These are phyloP conservation scores for Pseudocercospora cruenta DNA, from an alignment of 2,329 filamentous ascomycete species.

Conservation along the genomic window DNA sequence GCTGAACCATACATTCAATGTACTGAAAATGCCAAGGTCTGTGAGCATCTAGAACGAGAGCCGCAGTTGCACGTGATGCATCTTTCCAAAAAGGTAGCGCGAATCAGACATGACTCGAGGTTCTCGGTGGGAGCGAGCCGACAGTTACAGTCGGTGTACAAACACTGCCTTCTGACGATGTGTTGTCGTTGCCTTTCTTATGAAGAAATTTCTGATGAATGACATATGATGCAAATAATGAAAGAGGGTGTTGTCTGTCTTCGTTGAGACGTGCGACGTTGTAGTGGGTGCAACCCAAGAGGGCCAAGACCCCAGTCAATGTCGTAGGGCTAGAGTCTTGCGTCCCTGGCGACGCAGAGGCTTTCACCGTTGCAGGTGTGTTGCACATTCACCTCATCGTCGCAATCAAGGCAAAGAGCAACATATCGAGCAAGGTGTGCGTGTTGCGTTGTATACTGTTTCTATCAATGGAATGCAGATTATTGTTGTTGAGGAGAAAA, in stretches of 20 bases:
- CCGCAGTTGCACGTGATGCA: background rate
- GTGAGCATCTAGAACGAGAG: background rate
- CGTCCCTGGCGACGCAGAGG: background rate
- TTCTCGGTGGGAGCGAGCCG: background rate
- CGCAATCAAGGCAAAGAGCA: background rate
- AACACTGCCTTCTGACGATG: background rate
- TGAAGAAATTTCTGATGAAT: background rate
- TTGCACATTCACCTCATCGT: background rate
- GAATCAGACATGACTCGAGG: background rate
- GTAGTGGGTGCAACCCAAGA: background rate
- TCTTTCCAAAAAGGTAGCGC: background rate
- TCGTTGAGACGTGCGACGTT: constrained; percentile 9
- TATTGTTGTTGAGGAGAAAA: background rate
- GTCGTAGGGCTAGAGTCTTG: constrained; percentile 1
- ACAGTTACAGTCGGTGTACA: background rate
- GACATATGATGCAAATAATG: background rate
- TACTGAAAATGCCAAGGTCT: constrained; percentile 1
- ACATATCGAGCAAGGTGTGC: background rate
- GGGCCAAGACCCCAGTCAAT: background rate
- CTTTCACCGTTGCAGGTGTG: background rate
- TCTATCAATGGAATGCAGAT: background rate
- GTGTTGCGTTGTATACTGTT: background rate
- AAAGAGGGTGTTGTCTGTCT: background rate
- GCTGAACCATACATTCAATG: background rate
- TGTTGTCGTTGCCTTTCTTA: background rate